These are phyloP conservation scores for Blyttiomyces sp. DNA, from an alignment of 371 early-diverging fungal species.

Conservation along the genomic window DNA sequence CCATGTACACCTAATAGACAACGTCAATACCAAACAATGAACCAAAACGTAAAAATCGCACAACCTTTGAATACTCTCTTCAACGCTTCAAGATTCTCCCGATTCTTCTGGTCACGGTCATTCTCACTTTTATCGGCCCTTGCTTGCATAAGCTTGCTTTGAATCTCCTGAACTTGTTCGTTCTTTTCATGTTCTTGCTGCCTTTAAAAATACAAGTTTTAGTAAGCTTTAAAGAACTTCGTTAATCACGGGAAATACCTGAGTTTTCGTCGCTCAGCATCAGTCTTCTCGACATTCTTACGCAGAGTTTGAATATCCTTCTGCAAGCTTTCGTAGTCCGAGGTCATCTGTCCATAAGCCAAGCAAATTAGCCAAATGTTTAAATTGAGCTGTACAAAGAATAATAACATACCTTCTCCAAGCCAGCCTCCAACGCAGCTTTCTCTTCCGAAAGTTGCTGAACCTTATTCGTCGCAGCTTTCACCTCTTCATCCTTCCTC, in stretches of 20 bases:
- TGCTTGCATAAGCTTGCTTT: slow-evolving; percentile 75
- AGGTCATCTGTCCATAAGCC: neutral
- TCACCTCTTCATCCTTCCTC: slow-evolving; percentile 58
- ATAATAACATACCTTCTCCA: slow-evolving; percentile 22
- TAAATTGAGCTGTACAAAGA: neutral
- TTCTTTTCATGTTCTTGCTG: slow-evolving; percentile 72
- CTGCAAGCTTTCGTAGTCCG: slow-evolving; percentile 11
- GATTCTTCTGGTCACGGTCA: slow-evolving; percentile 70
- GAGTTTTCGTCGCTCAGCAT: slow-evolving; percentile 43
- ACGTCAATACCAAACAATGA: neutral
- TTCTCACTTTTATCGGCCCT: slow-evolving; percentile 77
- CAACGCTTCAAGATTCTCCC: slow-evolving; percentile 73
- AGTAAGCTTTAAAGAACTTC: neutral
- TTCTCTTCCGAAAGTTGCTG: slow-evolving; percentile 52
- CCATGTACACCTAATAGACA: slow-evolving; percentile 78
- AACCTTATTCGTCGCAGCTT: slow-evolving; percentile 51
- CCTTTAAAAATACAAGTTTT: slow-evolving; percentile 1
- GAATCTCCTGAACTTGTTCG: slow-evolving; percentile 72
- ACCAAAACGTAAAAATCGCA: neutral
- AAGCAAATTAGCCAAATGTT: neutral
- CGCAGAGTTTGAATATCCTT: slow-evolving; percentile 20
- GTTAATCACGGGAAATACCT: slow-evolving; percentile 22
- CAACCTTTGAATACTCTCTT: slow-evolving; percentile 71
- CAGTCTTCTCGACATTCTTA: slow-evolving; percentile 42
- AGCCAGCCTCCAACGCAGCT: slow-evolving; percentile 20